These are phyloP conservation scores for Ophiocytium majus DNA, from an alignment of 352 stramenopile genomes.

Conservation along the genomic window DNA sequence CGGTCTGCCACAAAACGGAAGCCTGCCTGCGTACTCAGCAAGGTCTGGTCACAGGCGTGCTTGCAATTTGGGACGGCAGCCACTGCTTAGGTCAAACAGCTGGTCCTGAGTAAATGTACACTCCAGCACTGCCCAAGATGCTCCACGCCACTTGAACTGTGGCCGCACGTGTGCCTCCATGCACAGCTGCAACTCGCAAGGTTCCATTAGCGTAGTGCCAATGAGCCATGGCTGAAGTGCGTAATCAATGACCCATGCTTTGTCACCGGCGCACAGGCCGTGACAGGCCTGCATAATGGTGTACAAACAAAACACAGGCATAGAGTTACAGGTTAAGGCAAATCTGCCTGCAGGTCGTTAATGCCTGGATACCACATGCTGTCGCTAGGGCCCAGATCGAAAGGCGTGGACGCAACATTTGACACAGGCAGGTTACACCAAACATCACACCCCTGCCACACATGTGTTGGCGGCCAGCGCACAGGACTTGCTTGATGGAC, in stretches of 20 bases:
- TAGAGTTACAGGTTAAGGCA: neutral
- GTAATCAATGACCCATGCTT: conserved; percentile 42
- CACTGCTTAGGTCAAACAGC: no score
- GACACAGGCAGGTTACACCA: no score
- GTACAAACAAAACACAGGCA: neutral
- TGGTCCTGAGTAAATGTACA: neutral
- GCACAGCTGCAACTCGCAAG: neutral
- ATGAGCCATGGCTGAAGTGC: conserved; percentile 50
- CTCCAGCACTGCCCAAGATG: neutral
- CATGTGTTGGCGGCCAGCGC: no score
- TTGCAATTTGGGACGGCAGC: no score
- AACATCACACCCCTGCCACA: no score
- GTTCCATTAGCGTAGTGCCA: neutral
- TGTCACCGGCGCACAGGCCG: neutral
- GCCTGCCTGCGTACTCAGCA: no score
- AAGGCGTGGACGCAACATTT: no score
- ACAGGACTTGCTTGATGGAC: neutral
- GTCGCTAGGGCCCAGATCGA: neutral
- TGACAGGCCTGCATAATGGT: conserved; percentile 2
- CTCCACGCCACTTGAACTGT: neutral
- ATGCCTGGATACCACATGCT: conserved; percentile 19
- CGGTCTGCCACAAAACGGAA: no score
- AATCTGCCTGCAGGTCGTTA: neutral
- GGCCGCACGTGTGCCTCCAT: neutral
- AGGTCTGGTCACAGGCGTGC: no score